phyloP scores from a whole-genome alignment of 148 eudicot species.

The Oxyria digyna region DNA sequence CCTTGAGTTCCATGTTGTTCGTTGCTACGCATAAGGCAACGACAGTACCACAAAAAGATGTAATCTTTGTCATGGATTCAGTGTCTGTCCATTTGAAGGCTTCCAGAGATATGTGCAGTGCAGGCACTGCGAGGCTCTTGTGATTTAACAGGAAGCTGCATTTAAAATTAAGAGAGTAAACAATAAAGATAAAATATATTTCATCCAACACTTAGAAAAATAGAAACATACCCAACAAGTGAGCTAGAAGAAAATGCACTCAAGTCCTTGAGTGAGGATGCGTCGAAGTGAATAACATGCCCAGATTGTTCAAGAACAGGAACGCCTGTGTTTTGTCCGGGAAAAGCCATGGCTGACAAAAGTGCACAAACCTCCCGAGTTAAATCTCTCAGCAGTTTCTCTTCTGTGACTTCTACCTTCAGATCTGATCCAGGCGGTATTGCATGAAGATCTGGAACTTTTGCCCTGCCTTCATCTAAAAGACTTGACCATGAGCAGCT shows the following conservation, averaged over 20 bases:
- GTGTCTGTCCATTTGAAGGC: constrained; percentile 84
- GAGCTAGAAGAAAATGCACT: constrained; percentile 57
- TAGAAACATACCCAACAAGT: constrained; percentile 52
- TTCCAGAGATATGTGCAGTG: constrained; percentile 61
- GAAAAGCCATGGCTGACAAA: constrained; percentile 52
- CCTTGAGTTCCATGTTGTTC: constrained; percentile 56
- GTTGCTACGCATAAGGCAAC: constrained; percentile 50
- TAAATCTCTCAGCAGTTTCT: constrained; percentile 84
- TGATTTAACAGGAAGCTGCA: constrained; percentile 66
- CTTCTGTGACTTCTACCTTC: constrained; percentile 96
- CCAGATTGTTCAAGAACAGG: constrained; percentile 71
- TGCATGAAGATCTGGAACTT: constrained; percentile 74
- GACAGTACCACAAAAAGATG: constrained; percentile 57
- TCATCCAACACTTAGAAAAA: not conserved
- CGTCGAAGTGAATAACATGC: constrained; percentile 47
- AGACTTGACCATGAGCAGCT: constrained; percentile 87
- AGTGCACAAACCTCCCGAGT: constrained; percentile 85
- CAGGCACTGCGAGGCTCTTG: constrained; percentile 63
- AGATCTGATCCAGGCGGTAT: constrained; percentile 56
- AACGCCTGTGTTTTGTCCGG: constrained; percentile 64
- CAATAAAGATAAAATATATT: not conserved
- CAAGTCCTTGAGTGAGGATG: constrained; percentile 52
- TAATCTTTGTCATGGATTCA: constrained; percentile 67
- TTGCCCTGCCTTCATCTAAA: constrained; percentile 74
- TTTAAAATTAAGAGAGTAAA: constrained; percentile 5